Evolutionary conservation across 2,329 filamentous ascomycete genomes (phyloP).

Genomic region (Oidium heveae): DNA sequence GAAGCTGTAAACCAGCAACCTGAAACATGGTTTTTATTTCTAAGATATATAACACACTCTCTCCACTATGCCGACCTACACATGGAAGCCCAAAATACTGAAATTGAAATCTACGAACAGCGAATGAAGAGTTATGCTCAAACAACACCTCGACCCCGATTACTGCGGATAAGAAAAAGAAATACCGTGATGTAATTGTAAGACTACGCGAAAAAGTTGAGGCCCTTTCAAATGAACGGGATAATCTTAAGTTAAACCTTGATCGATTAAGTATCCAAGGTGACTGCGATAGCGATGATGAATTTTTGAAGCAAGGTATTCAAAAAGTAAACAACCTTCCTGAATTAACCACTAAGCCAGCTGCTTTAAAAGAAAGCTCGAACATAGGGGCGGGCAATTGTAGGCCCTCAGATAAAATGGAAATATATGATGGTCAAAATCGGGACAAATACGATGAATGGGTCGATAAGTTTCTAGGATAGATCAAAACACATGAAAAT

Average conservation of each 20-base stretch:
- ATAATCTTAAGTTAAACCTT: background rate
- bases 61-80: background rate
- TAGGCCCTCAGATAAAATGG: too few relatives aligned
- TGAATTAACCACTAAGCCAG: background rate
- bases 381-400: background rate
- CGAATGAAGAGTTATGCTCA: background rate
- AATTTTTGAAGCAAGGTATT: background rate
- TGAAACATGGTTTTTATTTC: too few relatives aligned
- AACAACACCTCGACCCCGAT: background rate
- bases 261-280: background rate
- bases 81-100: background rate
- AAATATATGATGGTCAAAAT: too few relatives aligned
- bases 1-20: too few relatives aligned
- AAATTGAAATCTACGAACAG: background rate
- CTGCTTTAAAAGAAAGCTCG: background rate
- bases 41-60: too few relatives aligned
- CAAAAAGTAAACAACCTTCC: background rate
- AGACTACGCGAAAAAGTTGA: background rate
- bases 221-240: background rate
- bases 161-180: too few relatives aligned
- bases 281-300: background rate
- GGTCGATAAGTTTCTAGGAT: too few relatives aligned
- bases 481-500: too few relatives aligned
- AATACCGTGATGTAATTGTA: background rate
- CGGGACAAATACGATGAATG: too few relatives aligned